phyloP scores from a whole-genome alignment of 441 rosid genomes.

The Geranium incanum region DNA sequence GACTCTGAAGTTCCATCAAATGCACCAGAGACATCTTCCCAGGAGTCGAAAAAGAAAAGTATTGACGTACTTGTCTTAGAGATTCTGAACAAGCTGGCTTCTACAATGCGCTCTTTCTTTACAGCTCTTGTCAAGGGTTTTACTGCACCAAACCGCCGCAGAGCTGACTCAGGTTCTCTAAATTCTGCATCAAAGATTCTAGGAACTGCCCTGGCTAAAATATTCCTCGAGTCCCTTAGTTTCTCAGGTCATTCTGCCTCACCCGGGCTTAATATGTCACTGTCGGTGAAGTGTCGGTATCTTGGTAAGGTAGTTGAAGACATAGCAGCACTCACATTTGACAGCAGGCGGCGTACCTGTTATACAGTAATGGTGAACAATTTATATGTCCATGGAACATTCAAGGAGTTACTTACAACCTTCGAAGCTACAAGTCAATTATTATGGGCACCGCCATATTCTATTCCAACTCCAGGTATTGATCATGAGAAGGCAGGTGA shows the following conservation, averaged over 20 bases:
- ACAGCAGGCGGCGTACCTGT: slow-evolving; percentile 76
- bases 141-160: slow-evolving; percentile 84
- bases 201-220: slow-evolving; percentile 77
- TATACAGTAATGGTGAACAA: slow-evolving; percentile 77
- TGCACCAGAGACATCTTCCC: slow-evolving; percentile 54
- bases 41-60: slow-evolving; percentile 67
- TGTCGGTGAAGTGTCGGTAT: slow-evolving; percentile 83
- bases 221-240: slow-evolving; percentile 74
- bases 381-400: slow-evolving; percentile 85
- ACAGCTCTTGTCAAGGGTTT: slow-evolving; percentile 88
- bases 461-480: slow-evolving; percentile 40
- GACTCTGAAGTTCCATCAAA: slow-evolving; percentile 56
- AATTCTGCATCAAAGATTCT: slow-evolving; percentile 81
- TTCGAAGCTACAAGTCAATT: slow-evolving; percentile 95
- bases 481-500: slow-evolving; percentile 66
- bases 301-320: slow-evolving; percentile 90
- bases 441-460: slow-evolving; percentile 64
- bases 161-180: slow-evolving; percentile 71
- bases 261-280: slow-evolving; percentile 48
- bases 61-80: slow-evolving; percentile 65
- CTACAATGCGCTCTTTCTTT: slow-evolving; percentile 68
- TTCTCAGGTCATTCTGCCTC: slow-evolving; percentile 63
- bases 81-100: slow-evolving; percentile 66
- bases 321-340: slow-evolving; percentile 71
- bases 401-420: slow-evolving; percentile 80